These are phyloP conservation scores for Pseudomonodictys pantanalensis DNA, from an alignment of 495 filamentous ascomycete species.

Conservation along the genomic window DNA sequence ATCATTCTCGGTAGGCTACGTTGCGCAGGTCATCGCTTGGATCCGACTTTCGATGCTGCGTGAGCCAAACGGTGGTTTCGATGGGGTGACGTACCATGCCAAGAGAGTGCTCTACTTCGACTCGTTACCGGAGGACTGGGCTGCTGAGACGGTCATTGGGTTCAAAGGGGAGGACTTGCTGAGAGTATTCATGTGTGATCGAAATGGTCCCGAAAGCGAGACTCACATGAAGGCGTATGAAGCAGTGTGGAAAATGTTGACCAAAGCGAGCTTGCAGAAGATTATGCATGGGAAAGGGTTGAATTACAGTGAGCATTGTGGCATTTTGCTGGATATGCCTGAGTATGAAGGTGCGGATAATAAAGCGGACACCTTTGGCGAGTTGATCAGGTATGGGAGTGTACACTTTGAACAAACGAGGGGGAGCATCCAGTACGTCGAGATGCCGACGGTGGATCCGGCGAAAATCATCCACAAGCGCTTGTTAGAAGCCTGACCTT, in stretches of 20 bases:
- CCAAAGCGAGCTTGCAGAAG: slow-evolving; percentile 17
- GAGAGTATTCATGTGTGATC: background rate
- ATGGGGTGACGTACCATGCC: slow-evolving; percentile 14
- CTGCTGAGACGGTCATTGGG: slow-evolving; percentile 11
- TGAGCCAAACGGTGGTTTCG: slow-evolving; percentile 23
- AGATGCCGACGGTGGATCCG: background rate
- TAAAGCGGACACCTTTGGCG: slow-evolving; percentile 41
- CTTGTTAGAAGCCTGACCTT: slow-evolving; percentile 12
- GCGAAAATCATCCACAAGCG: slow-evolving; percentile 13
- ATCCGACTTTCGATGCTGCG: slow-evolving; percentile 11
- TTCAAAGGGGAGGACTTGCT: slow-evolving; percentile 15
- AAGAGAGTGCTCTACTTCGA: slow-evolving; percentile 23
- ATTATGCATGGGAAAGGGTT: slow-evolving; percentile 17
- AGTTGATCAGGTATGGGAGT: slow-evolving; percentile 41
- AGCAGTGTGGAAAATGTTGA: slow-evolving; percentile 14
- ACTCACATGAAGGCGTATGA: slow-evolving; percentile 17
- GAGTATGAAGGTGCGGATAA: slow-evolving; percentile 39
- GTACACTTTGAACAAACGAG: slow-evolving; percentile 41
- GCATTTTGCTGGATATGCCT: slow-evolving; percentile 37
- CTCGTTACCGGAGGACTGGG: slow-evolving; percentile 12
- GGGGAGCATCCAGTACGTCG: slow-evolving; percentile 21
- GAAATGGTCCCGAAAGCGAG: slow-evolving; percentile 13
- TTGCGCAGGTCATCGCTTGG: slow-evolving; percentile 23
- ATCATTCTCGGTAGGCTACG: slow-evolving; percentile 7
- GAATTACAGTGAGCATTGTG: slow-evolving; percentile 17